These are phyloP conservation scores for Phaeosphaeriaceae sp. DNA, from an alignment of 2,329 filamentous ascomycete species.

Conservation along the genomic window DNA sequence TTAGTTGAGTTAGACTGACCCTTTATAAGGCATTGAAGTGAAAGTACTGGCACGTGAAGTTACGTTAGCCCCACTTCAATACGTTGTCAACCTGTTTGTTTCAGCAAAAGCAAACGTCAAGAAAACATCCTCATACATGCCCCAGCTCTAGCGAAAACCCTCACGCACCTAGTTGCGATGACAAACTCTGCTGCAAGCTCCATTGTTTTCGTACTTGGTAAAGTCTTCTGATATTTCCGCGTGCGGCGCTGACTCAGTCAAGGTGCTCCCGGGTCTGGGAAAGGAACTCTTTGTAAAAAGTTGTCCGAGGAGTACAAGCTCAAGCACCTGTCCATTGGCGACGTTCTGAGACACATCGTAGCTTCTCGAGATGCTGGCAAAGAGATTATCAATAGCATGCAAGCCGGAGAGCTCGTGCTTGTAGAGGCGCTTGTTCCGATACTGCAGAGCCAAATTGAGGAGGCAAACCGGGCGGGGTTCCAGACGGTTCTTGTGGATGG, in stretches of 20 bases:
- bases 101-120: too few species aligned
- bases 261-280: slow-evolving; percentile 42
- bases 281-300: slow-evolving; percentile 40
- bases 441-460: neutral
- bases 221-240: neutral
- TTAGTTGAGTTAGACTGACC: too few species aligned
- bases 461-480: neutral
- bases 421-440: neutral
- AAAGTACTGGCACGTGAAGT: too few species aligned
- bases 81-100: too few species aligned
- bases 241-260: slow-evolving; percentile 5
- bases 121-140: too few species aligned
- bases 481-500: slow-evolving; percentile 5
- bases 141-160: too few species aligned
- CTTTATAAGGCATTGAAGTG: too few species aligned
- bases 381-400: neutral
- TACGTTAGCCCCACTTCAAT: too few species aligned
- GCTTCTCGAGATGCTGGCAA: neutral
- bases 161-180: too few species aligned
- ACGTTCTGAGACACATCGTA: slow-evolving; percentile 12
- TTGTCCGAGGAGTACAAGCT: slow-evolving; percentile 23
- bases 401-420: slow-evolving; percentile 2
- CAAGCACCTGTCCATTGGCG: slow-evolving; percentile 38
- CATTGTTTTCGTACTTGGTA: too few species aligned
- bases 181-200: too few species aligned